Evolutionary conservation across 805 yeast species (phyloP), one percentile per base, ranked within the genome.

Genomic region (Barnettozyma populi): DNA sequence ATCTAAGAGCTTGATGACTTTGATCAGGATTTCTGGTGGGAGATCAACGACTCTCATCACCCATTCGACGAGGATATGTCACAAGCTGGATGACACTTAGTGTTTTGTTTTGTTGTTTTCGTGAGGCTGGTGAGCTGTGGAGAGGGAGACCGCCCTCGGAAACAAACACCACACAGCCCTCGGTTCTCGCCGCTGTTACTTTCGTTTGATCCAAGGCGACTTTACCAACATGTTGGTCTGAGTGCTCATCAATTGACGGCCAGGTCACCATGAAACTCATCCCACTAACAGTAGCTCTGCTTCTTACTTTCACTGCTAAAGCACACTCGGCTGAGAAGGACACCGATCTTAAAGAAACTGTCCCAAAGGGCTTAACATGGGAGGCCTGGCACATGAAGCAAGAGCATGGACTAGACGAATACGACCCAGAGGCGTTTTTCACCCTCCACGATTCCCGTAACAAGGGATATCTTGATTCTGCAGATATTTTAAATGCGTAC

Each of bases 311-410:
- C 23, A 24, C 10, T 11, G 40, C 31, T 10, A 4, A 43, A 6
- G 57, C 56, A 7, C 63, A 59, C 39, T 58, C 56, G 2, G 35
- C 37, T 1, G 56, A 53, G 14, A 43, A 50, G 13, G 53, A 48
- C 11, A 59, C 62, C 8, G 54, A 56, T 29, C 44, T 60, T 7
- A 47, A 46, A 11, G 59, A 76, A 48, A 14, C 39, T 31, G 72
- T 71, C 24, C 89, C 89, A 2, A 67, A 65, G 10, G 80, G 78
- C 0, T 57, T 79, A 34, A 66, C 78, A 16, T 87, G 95, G 95
- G 88, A 84, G 58, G 76, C 77, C 56, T 85, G 90, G 86, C 98
- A 92, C 65, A 90, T 92, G 97, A 72, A 78, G 56, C 82, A 80
- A 55, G 98, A 92, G 68, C 97, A 92, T 68, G 85, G 80, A 16